These are phyloP conservation scores for Punctularia strigosozonata DNA, from an alignment of 768 basidiomycete genomes.

Conservation along the genomic window DNA sequence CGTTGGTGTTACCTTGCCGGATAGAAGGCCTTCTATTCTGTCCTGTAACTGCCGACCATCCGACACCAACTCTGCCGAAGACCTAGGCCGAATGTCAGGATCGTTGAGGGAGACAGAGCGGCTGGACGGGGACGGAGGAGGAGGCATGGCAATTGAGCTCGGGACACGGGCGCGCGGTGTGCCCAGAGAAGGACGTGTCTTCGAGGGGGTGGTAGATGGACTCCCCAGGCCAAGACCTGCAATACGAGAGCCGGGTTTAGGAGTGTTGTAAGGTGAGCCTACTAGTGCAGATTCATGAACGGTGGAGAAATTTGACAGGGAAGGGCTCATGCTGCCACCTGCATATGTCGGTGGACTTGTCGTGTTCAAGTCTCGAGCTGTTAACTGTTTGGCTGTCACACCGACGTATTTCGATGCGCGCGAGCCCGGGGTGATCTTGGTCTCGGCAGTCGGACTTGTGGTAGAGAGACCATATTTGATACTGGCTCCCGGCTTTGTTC, in stretches of 20 bases:
- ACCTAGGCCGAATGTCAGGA: conserved; percentile 7
- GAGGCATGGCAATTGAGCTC: conserved; percentile 72
- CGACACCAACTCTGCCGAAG: conserved; percentile 23
- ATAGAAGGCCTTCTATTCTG: conserved; percentile 33
- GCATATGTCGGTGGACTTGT: conserved; percentile 17
- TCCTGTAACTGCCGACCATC: conserved; percentile 34
- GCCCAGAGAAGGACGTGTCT: conserved; percentile 21
- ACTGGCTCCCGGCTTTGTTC: neutral
- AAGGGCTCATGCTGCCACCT: conserved; percentile 10
- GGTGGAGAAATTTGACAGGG: conserved; percentile 20
- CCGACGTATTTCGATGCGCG: conserved; percentile 76
- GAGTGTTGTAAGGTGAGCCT: conserved; percentile 59
- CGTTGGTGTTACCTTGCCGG: conserved; percentile 14
- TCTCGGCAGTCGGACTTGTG: conserved; percentile 14
- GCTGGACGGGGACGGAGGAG: conserved; percentile 51
- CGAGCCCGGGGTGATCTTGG: conserved; percentile 66
- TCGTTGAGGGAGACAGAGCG: conserved; percentile 29
- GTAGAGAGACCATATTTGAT: conserved; percentile 14
- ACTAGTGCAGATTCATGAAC: too few species aligned
- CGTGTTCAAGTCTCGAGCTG: conserved; percentile 25
- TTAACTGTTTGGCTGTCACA: conserved; percentile 77
- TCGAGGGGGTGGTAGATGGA: conserved; percentile 29
- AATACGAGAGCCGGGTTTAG: conserved; percentile 37
- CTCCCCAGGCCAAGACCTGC: conserved; percentile 24
- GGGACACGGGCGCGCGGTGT: conserved; percentile 60